Evolutionary conservation across 352 stramenopile species (phyloP).

Genomic region (Pythium vanterpoolii): DNA sequence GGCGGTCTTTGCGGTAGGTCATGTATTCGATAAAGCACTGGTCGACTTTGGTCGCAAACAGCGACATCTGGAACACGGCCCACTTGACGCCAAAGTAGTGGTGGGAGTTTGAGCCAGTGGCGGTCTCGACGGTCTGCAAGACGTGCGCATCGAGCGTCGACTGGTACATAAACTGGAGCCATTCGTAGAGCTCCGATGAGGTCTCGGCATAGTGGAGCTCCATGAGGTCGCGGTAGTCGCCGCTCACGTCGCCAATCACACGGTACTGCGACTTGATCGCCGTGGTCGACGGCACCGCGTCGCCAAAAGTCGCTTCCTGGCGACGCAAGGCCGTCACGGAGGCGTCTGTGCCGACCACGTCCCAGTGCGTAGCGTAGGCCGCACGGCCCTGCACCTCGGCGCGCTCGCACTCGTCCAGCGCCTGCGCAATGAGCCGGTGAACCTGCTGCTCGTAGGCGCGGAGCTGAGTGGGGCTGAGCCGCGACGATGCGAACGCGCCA

Average conservation of each 20-base stretch:
- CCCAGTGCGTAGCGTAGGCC: conserved; percentile 7
- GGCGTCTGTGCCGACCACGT: conserved; percentile 12
- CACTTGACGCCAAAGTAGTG: conserved; percentile 84
- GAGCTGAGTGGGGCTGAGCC: neutral
- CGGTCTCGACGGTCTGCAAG: conserved; percentile 72
- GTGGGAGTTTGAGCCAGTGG: conserved; percentile 27
- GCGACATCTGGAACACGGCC: conserved; percentile 54
- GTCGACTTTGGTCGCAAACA: conserved; percentile 63
- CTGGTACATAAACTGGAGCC: conserved; percentile 67
- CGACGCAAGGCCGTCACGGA: conserved; percentile 7
- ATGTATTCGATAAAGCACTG: conserved; percentile 79
- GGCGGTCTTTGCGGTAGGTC: conserved; percentile 55
- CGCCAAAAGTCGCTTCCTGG: too few species aligned
- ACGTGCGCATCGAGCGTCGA: conserved; percentile 63
- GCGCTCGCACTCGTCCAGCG: conserved; percentile 17
- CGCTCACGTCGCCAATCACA: conserved; percentile 56
- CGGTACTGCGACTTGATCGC: conserved; percentile 29
- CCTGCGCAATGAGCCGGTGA: neutral
- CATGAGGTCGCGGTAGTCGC: conserved; percentile 61
- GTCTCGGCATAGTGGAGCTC: conserved; percentile 67
- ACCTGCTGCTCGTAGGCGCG: conserved; percentile 4
- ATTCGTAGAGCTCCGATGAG: conserved; percentile 53
- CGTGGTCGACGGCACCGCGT: too few species aligned
- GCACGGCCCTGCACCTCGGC: conserved; percentile 5
- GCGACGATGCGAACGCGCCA: neutral